Base-by-base conservation (phyloP, 305 asterid species). In the Stenogyne calaminthoides region DNA sequence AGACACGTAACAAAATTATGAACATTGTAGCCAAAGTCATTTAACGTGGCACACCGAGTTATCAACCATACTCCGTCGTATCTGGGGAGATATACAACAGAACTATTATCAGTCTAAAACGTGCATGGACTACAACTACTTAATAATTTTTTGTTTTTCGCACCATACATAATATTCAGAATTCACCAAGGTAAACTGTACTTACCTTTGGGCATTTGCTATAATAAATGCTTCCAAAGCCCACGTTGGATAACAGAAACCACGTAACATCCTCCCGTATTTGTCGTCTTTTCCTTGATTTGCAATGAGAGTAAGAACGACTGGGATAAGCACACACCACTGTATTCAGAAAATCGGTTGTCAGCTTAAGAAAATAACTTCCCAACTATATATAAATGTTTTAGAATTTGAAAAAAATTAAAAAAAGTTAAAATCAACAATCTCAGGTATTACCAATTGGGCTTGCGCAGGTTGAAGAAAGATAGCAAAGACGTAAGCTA, bases 241-340 rank as follows among this genome's bases (percentile, higher is more conserved):
- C 99, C 99, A 95, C 70, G 87, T 88, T 10, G 99, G 96, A 72
- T 88, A 95, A 71, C 96, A 90, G 79, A 84, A 92, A 29, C 62
- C 74, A 27, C 89, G 81, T 19, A 95, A 4, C 51, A 67, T 12
- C 67, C 55, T 84, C 52, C 88, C 90, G 9, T 87, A 61, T 71
- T 74, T 84, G 74, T 84, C 91, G 1, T 85, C 90, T 69, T 82
- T 88, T 34, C 86, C 98, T 86, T 88, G 97, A 80, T 83, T 95
- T n/a, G 99, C 86, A 0, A 95, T 71, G 42, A 95, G 90, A 57
- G 96, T 92, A 82, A 92, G 82, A 76, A 92, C 97, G 15, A 95
- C 98, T 6, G 99, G 99, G 74, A 95, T 86, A 61, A 95, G 94
- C 83, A 92, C 99, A 49, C 96, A 95, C 96, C 98, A 90, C 99